phyloP scores from a whole-genome alignment of 2,329 filamentous ascomycete species.

The Fusarium siculi region DNA sequence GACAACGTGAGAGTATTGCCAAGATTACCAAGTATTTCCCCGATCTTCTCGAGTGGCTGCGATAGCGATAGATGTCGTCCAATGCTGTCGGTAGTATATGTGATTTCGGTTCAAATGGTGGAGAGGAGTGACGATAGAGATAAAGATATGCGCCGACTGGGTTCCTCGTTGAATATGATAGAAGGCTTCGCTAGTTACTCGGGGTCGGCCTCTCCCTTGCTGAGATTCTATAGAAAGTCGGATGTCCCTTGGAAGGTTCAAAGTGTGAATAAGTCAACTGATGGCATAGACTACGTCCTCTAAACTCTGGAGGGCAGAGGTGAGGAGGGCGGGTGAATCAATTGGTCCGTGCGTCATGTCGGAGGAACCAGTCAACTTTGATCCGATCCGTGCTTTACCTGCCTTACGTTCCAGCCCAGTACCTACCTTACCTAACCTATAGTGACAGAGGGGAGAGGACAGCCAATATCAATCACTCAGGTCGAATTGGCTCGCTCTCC shows the following conservation, averaged over 20 bases:
- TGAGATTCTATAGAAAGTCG: background rate
- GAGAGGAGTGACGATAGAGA: slow-evolving; percentile 30
- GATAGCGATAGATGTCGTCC: slow-evolving; percentile 1
- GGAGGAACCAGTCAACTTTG: slow-evolving; percentile 40
- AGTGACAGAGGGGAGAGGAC: slow-evolving; percentile 4
- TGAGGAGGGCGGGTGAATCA: slow-evolving; percentile 29
- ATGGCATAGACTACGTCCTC: slow-evolving; percentile 24
- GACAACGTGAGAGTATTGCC: background rate
- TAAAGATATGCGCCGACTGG: slow-evolving; percentile 18
- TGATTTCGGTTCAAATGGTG: slow-evolving; percentile 32
- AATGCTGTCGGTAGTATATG: slow-evolving; percentile 24
- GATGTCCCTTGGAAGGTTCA: slow-evolving; percentile 7
- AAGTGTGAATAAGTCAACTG: slow-evolving; percentile 19
- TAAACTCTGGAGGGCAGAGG: slow-evolving; percentile 31
- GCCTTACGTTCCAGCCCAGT: background rate
- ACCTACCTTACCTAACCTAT: background rate
- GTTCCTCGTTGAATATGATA: background rate
- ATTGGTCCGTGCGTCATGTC: slow-evolving; percentile 37
- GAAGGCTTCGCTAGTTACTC: background rate
- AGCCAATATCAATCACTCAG: slow-evolving; percentile 33
- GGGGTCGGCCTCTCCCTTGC: background rate
- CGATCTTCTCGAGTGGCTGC: background rate
- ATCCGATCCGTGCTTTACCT: slow-evolving; percentile 26
- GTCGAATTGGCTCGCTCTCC: slow-evolving; percentile 46
- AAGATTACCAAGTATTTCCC: background rate